Percentiles rank a stretch among this genome's conserved stretches.
Evolutionary conservation across 768 basidiomycete genomes (phyloP).

Genomic region (Leccinum olivaceopallidum): DNA sequence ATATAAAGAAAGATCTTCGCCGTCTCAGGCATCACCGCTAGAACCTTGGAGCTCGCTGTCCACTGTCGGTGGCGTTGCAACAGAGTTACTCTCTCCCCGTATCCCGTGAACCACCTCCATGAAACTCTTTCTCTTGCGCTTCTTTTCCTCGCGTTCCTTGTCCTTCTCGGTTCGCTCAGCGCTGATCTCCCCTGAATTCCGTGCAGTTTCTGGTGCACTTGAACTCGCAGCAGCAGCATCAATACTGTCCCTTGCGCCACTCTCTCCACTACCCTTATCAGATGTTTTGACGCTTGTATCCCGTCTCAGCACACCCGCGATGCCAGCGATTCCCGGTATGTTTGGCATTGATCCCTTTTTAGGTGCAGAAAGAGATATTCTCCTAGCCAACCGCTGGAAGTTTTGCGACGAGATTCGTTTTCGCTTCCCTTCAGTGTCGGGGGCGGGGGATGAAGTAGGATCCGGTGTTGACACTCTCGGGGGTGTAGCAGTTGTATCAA

Average conservation of each 20-base stretch:
- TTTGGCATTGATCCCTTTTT: conserved; percentile 55
- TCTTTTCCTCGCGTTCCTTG: conserved; percentile 56
- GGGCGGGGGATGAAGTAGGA: conserved; percentile 54
- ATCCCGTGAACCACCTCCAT: conserved; percentile 39
- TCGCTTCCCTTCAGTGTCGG: conserved; percentile 72
- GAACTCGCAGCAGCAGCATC: conserved; percentile 22
- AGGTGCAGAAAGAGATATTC: conserved; percentile 64
- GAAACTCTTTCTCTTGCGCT: conserved; percentile 62
- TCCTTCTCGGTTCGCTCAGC: conserved; percentile 49
- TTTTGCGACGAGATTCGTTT: conserved; percentile 85
- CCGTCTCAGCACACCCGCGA: conserved; percentile 31
- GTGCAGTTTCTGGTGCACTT: conserved; percentile 42
- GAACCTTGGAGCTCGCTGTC: conserved; percentile 17
- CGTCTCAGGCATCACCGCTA: conserved; percentile 14
- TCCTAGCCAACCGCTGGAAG: conserved; percentile 76
- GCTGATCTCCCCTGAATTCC: conserved; percentile 50
- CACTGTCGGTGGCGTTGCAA: conserved; percentile 38
- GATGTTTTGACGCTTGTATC: conserved; percentile 36
- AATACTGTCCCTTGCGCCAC: conserved; percentile 14
- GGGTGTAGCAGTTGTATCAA: conserved; percentile 58
- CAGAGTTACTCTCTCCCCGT: conserved; percentile 26
- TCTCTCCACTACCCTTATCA: conserved; percentile 40
- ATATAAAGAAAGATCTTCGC: conserved; percentile 4
- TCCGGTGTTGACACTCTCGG: conserved; percentile 74
- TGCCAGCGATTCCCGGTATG: conserved; percentile 31